Evolutionary conservation across 129 eudicot species (phyloP), one percentile per base, ranked within the genome.

Genomic region (Chrysanthemum makinoi): DNA sequence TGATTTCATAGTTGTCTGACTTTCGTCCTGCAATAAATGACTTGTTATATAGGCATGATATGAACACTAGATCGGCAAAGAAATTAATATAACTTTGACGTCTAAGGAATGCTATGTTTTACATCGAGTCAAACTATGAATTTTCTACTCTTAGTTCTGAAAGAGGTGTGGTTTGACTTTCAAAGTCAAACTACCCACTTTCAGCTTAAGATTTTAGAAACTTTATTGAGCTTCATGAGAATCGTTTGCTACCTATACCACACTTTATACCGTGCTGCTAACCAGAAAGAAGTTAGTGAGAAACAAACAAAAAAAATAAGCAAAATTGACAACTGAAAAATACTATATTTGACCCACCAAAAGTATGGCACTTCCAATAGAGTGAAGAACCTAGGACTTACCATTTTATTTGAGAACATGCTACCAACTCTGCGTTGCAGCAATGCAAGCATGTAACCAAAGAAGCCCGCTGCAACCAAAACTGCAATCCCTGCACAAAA

Each of bases 391-490:
- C 7, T 48, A 67, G 24, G 20, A 83, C 86, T 84, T 73, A 89
- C 94, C 30, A 2, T 61, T 77, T 74, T 83, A 28, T 86, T 47
- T n/a, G 88, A 86, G 24, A 89, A 86, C 26, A 89, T 81, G 19
- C 81, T 59, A 55, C 93, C 89, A 72, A 87, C 93, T 76, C 99
- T 81, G 11, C 96, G 82, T 80, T 94, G 99, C 44, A 94, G 82
- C 78, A 89, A 70, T 5, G 91, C 99, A 49, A 94, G 82, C 99
- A 94, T 90, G 82, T 94, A 94, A 74, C 99, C 99, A 22, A 87
- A 87, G 81, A 90, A 94, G 13, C 99, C 99, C 55, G 99, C 99
- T 46, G 96, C 94, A 58, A 90, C 65, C 72, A 94, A 83, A 65
- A 94, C 95, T 5, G 81, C 94, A 58, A 90, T 76, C 65, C 94